Percentiles rank a stretch among this genome's conserved stretches.
Conservation (phyloP, 331 rosid species). For the Saraca asoca region DNA sequence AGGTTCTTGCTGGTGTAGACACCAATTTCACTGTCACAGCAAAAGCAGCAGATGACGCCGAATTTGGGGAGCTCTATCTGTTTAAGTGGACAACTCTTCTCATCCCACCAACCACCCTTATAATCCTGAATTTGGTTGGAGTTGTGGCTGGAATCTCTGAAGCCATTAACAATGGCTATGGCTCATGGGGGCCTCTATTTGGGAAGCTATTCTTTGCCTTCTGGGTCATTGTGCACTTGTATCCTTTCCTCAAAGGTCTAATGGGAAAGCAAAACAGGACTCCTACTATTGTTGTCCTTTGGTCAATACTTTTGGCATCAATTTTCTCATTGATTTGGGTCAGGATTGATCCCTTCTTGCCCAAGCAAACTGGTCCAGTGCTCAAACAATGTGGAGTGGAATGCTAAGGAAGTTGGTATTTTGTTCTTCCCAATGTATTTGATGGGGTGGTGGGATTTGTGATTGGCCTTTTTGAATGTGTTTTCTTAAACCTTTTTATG, state of each 20-base stretch:
- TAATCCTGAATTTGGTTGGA: constrained; percentile 64
- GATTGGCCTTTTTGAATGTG: no score
- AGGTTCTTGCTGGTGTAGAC: constrained; percentile 64
- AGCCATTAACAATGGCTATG: constrained; percentile 66
- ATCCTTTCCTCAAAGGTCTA: constrained; percentile 71
- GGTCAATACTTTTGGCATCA: constrained; percentile 66
- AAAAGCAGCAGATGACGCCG: constrained; percentile 50
- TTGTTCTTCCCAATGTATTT: no score
- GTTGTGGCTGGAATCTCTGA: constrained; percentile 68
- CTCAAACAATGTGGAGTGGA: constrained; percentile 72
- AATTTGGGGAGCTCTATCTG: constrained; percentile 66
- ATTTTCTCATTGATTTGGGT: constrained; percentile 71
- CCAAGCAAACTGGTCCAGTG: constrained; percentile 60
- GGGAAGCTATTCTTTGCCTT: constrained; percentile 63
- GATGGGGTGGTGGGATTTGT: no score
- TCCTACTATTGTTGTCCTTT: constrained; percentile 63
- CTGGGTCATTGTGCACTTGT: constrained; percentile 69
- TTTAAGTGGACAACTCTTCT: constrained; percentile 71
- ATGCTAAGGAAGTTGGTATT: constrained; percentile 33
- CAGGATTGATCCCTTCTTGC: constrained; percentile 64
- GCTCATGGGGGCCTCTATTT: constrained; percentile 67
- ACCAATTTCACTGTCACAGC: constrained; percentile 64
- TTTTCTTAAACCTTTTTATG: no score
- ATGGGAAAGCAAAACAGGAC: constrained; percentile 78
- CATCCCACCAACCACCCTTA: constrained; percentile 62